Conservation (phyloP, 2,329 filamentous ascomycete genomes). For the Diplocarpon mali region DNA sequence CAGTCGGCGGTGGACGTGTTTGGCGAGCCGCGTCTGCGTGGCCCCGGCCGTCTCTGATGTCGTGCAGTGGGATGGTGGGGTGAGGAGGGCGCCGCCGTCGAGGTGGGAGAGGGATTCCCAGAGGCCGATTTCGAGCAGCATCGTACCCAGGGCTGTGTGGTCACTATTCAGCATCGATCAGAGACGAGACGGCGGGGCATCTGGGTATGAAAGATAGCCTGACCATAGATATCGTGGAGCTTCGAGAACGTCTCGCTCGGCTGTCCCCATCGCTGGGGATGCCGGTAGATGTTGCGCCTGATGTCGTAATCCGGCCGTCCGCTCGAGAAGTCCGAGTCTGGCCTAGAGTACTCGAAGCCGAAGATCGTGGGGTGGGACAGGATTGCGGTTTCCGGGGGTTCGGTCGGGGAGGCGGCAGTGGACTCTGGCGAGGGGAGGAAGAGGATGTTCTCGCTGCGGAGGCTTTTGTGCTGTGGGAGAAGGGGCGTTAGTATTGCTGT, state of each 20-base stretch:
- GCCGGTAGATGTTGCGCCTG: background rate
- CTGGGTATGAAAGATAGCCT: background rate
- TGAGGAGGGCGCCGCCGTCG: background rate
- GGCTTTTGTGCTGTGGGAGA: background rate
- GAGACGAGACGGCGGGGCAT: too few relatives aligned
- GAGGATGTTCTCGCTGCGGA: constrained; percentile 1
- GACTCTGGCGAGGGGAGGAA: background rate
- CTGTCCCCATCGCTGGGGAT: background rate
- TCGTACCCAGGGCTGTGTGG: background rate
- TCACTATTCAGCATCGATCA: background rate
- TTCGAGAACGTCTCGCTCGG: background rate
- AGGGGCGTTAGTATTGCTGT: too few relatives aligned
- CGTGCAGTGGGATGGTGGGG: background rate
- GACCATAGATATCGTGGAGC: background rate
- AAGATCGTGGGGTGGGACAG: background rate
- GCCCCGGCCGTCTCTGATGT: background rate
- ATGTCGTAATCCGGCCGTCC: background rate
- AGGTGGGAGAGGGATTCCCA: background rate
- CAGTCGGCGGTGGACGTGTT: background rate
- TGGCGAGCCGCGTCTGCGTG: background rate
- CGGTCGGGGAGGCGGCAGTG: background rate
- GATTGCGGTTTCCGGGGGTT: background rate
- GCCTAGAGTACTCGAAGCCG: background rate
- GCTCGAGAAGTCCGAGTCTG: background rate
- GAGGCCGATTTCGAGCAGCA: background rate